A percentile compares a stretch with the other conserved stretches of the same genome.
Evolutionary conservation across 192 early-diverging fungal species (phyloP).

Genomic region (Chytriomyces sp.): DNA sequence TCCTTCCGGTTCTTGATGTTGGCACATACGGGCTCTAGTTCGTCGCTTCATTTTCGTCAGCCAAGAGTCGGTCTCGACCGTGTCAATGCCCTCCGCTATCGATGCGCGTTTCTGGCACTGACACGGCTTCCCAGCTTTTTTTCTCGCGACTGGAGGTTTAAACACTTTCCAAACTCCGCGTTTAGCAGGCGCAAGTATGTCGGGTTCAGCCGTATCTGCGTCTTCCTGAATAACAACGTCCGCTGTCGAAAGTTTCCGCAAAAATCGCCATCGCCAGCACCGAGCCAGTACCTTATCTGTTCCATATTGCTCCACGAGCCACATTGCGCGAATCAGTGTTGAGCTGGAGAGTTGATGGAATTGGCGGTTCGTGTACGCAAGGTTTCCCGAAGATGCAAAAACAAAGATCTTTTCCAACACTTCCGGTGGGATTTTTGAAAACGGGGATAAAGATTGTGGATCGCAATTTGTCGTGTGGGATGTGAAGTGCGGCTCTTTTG

Average conservation of each 20-base stretch:
- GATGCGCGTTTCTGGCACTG: slow-evolving; percentile 16
- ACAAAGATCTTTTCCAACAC: slow-evolving; percentile 38
- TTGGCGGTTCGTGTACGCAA: slow-evolving; percentile 31
- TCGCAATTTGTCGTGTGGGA: no score
- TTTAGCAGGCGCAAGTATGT: neutral
- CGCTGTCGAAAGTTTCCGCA: slow-evolving; percentile 18
- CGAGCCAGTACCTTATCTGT: slow-evolving; percentile 27
- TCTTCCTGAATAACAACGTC: neutral
- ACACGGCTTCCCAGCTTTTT: neutral
- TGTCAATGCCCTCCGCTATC: slow-evolving; percentile 9
- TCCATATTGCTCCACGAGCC: slow-evolving; percentile 38
- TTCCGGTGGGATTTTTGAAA: slow-evolving; percentile 7
- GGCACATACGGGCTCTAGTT: neutral
- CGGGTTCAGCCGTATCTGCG: neutral
- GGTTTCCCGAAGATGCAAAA: slow-evolving; percentile 29
- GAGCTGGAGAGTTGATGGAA: slow-evolving; percentile 34
- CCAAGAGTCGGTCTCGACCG: neutral
- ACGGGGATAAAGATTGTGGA: no score
- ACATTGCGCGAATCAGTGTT: slow-evolving; percentile 29
- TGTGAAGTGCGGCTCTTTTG: no score
- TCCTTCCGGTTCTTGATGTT: neutral
- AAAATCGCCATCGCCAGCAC: slow-evolving; percentile 44
- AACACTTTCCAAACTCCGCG: neutral
- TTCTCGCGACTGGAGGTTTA: neutral
- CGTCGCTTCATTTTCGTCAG: neutral